Conservation (phyloP, 2,329 filamentous ascomycete species). For the Colletotrichum eleusines region DNA sequence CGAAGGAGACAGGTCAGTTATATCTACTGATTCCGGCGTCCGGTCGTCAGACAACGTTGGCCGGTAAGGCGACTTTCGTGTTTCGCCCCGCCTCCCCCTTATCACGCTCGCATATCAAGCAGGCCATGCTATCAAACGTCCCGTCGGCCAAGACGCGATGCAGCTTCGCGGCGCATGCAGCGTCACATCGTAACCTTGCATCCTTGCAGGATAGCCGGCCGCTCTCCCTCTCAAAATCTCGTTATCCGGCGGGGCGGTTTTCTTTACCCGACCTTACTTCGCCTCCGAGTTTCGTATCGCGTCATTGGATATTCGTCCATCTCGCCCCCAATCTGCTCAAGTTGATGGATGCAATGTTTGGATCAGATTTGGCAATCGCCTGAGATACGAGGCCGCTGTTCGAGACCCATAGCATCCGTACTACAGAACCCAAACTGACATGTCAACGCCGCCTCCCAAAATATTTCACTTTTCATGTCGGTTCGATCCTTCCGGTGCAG, state of each 20-base stretch:
- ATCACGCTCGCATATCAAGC: slow-evolving; percentile 8
- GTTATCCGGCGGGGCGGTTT: slow-evolving; percentile 20
- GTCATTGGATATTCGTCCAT: not conserved
- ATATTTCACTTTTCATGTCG: not conserved
- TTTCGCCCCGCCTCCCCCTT: slow-evolving; percentile 20
- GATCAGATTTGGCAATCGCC: not conserved
- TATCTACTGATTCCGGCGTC: not conserved
- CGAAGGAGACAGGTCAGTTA: not conserved
- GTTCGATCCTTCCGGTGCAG: not conserved
- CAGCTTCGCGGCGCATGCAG: slow-evolving; percentile 20
- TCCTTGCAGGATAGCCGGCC: slow-evolving; percentile 4
- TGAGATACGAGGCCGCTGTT: not conserved
- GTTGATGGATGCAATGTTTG: not conserved
- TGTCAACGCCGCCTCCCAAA: not conserved
- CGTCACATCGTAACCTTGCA: slow-evolving; percentile 20
- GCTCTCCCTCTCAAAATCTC: slow-evolving; percentile 11
- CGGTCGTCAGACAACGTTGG: slow-evolving; percentile 4
- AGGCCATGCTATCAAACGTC: slow-evolving; percentile 4
- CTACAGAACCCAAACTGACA: slow-evolving; percentile 4
- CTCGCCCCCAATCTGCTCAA: not conserved
- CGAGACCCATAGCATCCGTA: not conserved
- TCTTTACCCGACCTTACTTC: slow-evolving; percentile 9
- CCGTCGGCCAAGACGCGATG: slow-evolving; percentile 18
- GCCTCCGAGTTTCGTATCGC: not conserved
- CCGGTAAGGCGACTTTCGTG: not conserved